Evolutionary conservation across 2,329 filamentous ascomycete species (phyloP).

Genomic region (Emericellopsis cladophorae): DNA sequence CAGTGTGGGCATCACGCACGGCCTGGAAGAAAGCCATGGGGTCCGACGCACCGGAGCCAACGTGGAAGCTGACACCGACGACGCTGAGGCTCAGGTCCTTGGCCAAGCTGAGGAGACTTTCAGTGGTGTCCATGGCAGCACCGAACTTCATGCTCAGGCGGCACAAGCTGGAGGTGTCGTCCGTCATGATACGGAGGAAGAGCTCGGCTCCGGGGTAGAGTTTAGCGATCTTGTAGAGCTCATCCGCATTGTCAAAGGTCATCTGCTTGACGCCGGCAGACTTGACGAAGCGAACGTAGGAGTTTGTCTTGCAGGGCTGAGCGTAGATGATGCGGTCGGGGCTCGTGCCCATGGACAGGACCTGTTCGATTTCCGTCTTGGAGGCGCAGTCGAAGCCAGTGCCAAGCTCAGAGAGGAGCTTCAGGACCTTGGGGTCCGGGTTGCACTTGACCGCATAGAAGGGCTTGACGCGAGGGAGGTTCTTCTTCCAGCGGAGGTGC

Average conservation of each 20-base stretch:
- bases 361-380: constrained; percentile 91
- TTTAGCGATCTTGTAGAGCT: constrained; percentile 95
- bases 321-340: constrained; percentile 95
- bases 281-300: constrained; percentile 85
- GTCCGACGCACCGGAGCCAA: constrained; percentile 91
- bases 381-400: constrained; percentile 97
- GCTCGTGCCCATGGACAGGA: constrained; percentile 70
- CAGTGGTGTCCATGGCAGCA: constrained; percentile 72
- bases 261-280: constrained; percentile 84
- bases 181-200: constrained; percentile 87
- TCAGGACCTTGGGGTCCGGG: constrained; percentile 79
- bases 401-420: constrained; percentile 75
- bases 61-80: constrained; percentile 94
- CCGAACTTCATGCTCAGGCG: constrained; percentile 96
- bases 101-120: constrained; percentile 65
- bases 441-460: constrained; percentile 99
- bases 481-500: constrained; percentile 95
- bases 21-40: constrained; percentile 85
- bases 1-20: constrained; percentile 73
- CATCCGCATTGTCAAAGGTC: constrained; percentile 98
- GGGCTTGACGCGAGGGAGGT: constrained; percentile 81
- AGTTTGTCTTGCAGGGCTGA: constrained; percentile 99
- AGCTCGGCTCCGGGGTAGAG: constrained; percentile 82
- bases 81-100: constrained; percentile 78
- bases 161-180: constrained; percentile 89